These are phyloP conservation scores for Lachancea kluyveri DNA, from an alignment of 805 yeast genomes.

Conservation along the genomic window DNA sequence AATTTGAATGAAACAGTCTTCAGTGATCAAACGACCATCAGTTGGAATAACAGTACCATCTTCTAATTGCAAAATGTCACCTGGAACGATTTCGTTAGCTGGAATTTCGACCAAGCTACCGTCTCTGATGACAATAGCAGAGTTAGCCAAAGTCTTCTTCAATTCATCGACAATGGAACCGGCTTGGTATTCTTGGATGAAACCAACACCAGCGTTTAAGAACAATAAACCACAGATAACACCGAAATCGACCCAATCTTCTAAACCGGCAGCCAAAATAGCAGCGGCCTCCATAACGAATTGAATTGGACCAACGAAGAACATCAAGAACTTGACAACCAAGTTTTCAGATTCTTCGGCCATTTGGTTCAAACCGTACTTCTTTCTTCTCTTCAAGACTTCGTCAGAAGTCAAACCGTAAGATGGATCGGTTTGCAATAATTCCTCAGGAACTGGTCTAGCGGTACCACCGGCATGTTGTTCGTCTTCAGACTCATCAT, in stretches of 20 bases:
- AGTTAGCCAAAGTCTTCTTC: constrained; percentile 89
- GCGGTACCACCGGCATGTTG: constrained; percentile 49
- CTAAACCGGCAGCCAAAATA: constrained; percentile 88
- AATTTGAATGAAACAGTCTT: constrained; percentile 80
- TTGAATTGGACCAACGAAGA: constrained; percentile 93
- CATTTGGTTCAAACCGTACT: constrained; percentile 86
- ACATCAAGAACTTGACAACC: constrained; percentile 72
- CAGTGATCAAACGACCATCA: constrained; percentile 85
- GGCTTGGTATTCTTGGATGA: constrained; percentile 95
- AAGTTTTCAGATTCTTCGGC: constrained; percentile 81
- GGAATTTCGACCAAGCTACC: constrained; percentile 70
- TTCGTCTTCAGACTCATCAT: constrained; percentile 40
- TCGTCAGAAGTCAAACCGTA: constrained; percentile 74
- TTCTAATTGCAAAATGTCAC: constrained; percentile 88
- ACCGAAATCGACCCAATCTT: constrained; percentile 99
- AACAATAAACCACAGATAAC: constrained; percentile 83
- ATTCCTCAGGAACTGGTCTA: constrained; percentile 80
- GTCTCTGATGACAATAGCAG: constrained; percentile 81
- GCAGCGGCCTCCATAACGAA: constrained; percentile 98
- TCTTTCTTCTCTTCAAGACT: constrained; percentile 78
- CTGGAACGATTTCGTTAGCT: constrained; percentile 86
- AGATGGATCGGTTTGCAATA: constrained; percentile 74
- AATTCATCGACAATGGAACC: constrained; percentile 96
- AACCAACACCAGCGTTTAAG: constrained; percentile 91
- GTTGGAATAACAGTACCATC: constrained; percentile 92